Evolutionary conservation across 2,329 filamentous ascomycete species (phyloP).

Genomic region (Apiospora hydei): DNA sequence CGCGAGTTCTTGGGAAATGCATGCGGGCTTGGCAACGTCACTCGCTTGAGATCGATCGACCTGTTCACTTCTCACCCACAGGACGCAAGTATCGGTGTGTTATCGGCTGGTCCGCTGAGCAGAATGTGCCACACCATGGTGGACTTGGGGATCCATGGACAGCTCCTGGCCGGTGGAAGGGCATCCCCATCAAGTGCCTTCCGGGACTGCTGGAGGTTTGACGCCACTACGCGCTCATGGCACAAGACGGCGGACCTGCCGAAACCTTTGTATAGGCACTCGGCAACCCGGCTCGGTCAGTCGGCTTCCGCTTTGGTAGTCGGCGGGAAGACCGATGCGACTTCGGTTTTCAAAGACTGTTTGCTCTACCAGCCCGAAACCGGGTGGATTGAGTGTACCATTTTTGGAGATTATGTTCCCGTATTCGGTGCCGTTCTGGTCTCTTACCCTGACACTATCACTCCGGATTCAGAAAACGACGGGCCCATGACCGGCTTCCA

Average conservation of each 20-base stretch:
- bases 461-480: constrained; percentile 29
- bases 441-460: constrained; percentile 38
- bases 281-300: constrained; percentile 58
- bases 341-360: constrained; percentile 57
- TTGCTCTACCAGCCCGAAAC: constrained; percentile 57
- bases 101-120: constrained; percentile 46
- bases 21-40: constrained; percentile 54
- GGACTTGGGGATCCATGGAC: constrained; percentile 62
- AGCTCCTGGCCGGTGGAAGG: constrained; percentile 78
- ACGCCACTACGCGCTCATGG: constrained; percentile 64
- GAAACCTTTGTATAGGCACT: constrained; percentile 77
- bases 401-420: constrained; percentile 44
- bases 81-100: constrained; percentile 38
- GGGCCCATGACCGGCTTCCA: constrained; percentile 42
- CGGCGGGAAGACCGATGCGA: constrained; percentile 65
- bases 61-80: constrained; percentile 47
- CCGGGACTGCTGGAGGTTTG: constrained; percentile 78
- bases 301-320: constrained; percentile 64
- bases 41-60: constrained; percentile 58
- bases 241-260: constrained; percentile 70
- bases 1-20: constrained; percentile 53
- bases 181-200: constrained; percentile 75
- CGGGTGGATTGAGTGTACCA: constrained; percentile 56
- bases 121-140: constrained; percentile 83
- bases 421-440: constrained; percentile 54